Base-by-base conservation (phyloP, 202 grass and related monocot species). In the Zoysia matrella region DNA sequence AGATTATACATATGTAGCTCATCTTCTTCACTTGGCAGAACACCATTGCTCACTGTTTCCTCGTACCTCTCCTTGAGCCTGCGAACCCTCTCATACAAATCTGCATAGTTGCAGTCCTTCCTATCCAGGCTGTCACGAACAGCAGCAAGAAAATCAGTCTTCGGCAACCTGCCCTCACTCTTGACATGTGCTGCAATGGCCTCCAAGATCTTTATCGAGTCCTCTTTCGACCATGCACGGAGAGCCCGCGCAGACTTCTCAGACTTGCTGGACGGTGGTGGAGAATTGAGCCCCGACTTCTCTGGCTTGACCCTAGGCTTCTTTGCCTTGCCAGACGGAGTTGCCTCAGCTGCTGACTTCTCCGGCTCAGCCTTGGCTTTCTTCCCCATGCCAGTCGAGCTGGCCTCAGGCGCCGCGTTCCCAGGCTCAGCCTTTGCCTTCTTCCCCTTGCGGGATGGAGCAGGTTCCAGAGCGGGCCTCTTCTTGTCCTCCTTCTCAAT, bases 171-270 rank as follows among this genome's bases (percentile, higher is more conserved):
- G 0, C 86, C 86, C 6, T 86, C 60, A 53, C 48, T 84, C 41
- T 71, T 71, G 40, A 82, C 64, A 11, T 91, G 80, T 5, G 61
- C 53, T 0, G 55, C 82, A 13, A 93, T 14, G 16, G 81, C 82
- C 13, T 76, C 65, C 44, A 94, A 86, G 8, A 93, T 39, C 46
- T 79, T 82, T 12, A 88, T 44, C 75, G 90, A 86, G 14, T 95
- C 90, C 6, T 77, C 76, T 0, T 2, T 6, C 36, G 73, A 73
- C 88, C 92, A 97, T 2, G 65, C 56, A 14, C 82, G 73, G 7
- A 9, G 6, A 12, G 3, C 1, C 0, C 30, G 60, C 0, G 4
- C 3, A 10, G 52, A 71, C 42, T 81, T 89, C 11, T 69, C 75
- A n/a, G 49, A 52, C 50, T 77, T 87, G 41, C 16, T 36, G 5